These are phyloP conservation scores for Beta lomatogona DNA, from an alignment of 179 eudicot genomes.

Conservation along the genomic window DNA sequence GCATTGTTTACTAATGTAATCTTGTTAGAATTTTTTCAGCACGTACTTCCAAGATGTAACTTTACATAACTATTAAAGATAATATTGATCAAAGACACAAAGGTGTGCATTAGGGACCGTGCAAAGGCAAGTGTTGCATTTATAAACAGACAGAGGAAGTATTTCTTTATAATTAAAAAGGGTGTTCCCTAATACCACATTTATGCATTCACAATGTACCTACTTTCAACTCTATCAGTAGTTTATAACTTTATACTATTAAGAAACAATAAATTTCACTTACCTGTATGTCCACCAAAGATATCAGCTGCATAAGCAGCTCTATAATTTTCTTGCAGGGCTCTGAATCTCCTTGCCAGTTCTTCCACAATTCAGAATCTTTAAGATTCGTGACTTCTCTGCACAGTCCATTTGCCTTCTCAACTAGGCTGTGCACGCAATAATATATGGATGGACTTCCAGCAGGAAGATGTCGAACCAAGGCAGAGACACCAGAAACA, in stretches of 20 bases:
- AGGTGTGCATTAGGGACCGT: not conserved
- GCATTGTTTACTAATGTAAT: not conserved
- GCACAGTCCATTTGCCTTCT: conserved; percentile 58
- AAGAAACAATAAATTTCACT: not conserved
- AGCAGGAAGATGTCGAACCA: conserved; percentile 91
- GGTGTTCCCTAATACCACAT: not conserved
- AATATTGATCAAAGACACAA: no score
- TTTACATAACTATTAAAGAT: not conserved
- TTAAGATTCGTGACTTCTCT: conserved; percentile 33
- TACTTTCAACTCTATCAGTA: not conserved
- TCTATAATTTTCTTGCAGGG: conserved; percentile 74
- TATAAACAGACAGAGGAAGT: not conserved
- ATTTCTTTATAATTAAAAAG: not conserved
- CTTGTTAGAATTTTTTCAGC: not conserved
- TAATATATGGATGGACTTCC: conserved; percentile 85
- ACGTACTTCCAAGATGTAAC: not conserved
- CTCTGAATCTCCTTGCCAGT: conserved; percentile 67
- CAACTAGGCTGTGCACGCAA: conserved; percentile 69
- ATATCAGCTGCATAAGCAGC: conserved; percentile 68
- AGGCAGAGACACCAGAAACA: conserved; percentile 87
- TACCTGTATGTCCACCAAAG: conserved; percentile 88
- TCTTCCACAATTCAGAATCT: conserved; percentile 55
- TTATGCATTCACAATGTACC: not conserved
- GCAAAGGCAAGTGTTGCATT: not conserved
- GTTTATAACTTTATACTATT: not conserved